These are phyloP conservation scores for Phyllosticta paracitricarpa DNA, from an alignment of 2,329 filamentous ascomycete genomes.

Conservation along the genomic window DNA sequence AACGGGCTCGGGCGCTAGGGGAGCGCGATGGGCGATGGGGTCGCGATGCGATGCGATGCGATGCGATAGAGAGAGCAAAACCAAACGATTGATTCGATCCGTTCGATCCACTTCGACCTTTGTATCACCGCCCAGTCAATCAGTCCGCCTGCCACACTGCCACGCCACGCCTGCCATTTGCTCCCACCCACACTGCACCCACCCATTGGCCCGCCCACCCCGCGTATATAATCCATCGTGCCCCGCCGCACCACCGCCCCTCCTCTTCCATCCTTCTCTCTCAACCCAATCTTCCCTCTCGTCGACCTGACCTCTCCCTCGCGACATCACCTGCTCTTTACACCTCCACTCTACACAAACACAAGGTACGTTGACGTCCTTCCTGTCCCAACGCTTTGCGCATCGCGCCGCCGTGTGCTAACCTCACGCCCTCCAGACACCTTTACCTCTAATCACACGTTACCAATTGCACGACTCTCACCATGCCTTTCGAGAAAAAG, in stretches of 20 bases:
- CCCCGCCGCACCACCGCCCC: not conserved
- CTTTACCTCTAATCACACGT: not conserved
- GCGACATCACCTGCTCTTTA: too few species aligned
- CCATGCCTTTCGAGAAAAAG: conserved; percentile 32
- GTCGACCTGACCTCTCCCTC: not conserved
- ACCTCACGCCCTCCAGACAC: not conserved
- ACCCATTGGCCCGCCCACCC: not conserved
- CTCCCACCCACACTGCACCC: not conserved
- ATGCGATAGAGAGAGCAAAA: not conserved
- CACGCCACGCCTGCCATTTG: not conserved
- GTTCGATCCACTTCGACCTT: not conserved
- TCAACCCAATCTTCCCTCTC: not conserved
- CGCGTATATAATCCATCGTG: not conserved
- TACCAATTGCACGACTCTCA: not conserved
- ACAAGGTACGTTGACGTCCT: not conserved
- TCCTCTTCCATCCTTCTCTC: not conserved
- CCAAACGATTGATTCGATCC: not conserved
- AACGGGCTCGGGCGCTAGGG: not conserved
- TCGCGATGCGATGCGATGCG: too few species aligned
- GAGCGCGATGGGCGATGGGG: not conserved
- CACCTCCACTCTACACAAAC: not conserved
- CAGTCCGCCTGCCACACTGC: not conserved
- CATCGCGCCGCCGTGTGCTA: not conserved
- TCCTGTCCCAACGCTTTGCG: too few species aligned
- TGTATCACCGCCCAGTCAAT: not conserved